Percentiles rank a stretch among this genome's conserved stretches.
Evolutionary conservation across 257 asterid genomes (phyloP).

Genomic region (Thymus quinquecostatus): DNA sequence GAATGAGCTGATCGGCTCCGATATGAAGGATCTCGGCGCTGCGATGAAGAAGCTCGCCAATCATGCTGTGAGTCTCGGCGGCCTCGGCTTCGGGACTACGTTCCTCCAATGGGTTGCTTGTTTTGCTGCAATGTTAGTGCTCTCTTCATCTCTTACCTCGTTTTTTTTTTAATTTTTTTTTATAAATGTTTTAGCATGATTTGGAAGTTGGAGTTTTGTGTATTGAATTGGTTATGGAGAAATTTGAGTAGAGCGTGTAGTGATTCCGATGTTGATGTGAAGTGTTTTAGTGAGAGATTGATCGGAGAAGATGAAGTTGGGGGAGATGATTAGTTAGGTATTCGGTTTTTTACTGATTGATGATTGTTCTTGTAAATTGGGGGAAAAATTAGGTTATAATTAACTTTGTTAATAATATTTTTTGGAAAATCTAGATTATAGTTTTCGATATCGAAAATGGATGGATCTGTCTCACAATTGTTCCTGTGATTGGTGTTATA

Average conservation of each 20-base stretch:
- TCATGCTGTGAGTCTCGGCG: slow-evolving; percentile 70
- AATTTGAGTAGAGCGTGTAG: not conserved
- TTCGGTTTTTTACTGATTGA: no score
- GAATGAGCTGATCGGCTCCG: slow-evolving; percentile 56
- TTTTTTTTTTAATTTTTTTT: not conserved
- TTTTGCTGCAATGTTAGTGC: slow-evolving; percentile 71
- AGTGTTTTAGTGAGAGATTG: not conserved
- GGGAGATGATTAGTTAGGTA: no score
- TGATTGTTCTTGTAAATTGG: no score
- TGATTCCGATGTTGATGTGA: not conserved
- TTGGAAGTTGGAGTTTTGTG: not conserved
- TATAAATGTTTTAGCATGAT: not conserved
- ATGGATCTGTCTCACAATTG: not conserved
- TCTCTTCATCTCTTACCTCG: not conserved
- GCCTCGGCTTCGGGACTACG: slow-evolving; percentile 72
- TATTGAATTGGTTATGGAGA: not conserved
- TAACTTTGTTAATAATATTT: not conserved
- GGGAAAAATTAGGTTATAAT: not conserved
- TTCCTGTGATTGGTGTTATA: slow-evolving; percentile 1
- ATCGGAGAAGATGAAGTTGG: no score
- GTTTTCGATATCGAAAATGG: not conserved
- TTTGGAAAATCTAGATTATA: not conserved
- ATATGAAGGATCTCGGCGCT: slow-evolving; percentile 61
- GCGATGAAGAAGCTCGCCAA: slow-evolving; percentile 62
- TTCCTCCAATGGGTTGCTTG: slow-evolving; percentile 80